These are phyloP conservation scores for Helichrysum umbraculigerum DNA, from an alignment of 129 eudicot genomes.

Conservation along the genomic window DNA sequence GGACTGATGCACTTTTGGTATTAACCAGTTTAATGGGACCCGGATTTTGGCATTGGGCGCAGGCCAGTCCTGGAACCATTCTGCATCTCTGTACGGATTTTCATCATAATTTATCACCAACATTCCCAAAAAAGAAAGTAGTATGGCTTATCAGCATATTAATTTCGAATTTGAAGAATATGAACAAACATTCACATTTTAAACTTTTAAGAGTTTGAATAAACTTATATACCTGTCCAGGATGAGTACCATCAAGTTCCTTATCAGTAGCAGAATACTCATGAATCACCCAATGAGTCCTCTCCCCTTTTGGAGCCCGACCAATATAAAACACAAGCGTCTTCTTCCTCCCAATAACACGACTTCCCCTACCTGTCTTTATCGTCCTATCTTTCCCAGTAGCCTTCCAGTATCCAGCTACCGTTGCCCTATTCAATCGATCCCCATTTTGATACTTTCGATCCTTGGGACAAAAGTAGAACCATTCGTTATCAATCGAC, in stretches of 20 bases:
- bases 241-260: conserved; percentile 67
- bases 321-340: conserved; percentile 73
- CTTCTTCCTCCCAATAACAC: conserved; percentile 74
- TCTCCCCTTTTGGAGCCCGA: conserved; percentile 74
- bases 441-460: conserved; percentile 75
- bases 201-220: neutral
- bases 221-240: conserved; percentile 61
- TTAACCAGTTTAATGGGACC: too few species aligned
- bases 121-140: neutral
- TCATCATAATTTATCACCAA: neutral
- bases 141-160: neutral
- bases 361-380: conserved; percentile 40
- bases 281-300: conserved; percentile 83
- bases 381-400: conserved; percentile 78
- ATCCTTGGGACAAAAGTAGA: conserved; percentile 79
- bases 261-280: conserved; percentile 69
- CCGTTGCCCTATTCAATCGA: conserved; percentile 68
- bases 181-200: neutral
- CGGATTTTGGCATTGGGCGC: too few species aligned
- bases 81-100: neutral
- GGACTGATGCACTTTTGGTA: too few species aligned
- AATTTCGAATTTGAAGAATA: neutral
- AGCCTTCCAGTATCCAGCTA: conserved; percentile 83
- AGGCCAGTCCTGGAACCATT: too few species aligned
- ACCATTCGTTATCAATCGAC: conserved; percentile 73